Conservation (phyloP, 1,139 yeast species). For the Hyphopichia fennica region DNA sequence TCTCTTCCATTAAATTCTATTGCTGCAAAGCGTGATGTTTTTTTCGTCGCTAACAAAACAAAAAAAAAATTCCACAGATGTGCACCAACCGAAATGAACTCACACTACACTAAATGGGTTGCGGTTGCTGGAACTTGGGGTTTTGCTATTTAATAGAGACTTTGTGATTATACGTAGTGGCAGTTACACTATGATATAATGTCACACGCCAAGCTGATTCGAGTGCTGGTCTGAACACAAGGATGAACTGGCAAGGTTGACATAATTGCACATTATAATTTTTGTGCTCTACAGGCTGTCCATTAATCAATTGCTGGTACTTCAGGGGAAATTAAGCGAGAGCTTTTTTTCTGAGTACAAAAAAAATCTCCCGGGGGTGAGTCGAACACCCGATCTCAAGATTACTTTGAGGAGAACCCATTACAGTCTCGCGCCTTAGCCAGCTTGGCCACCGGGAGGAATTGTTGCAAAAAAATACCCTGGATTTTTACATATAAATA, state of each 20-base stretch:
- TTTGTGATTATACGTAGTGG: too few species aligned
- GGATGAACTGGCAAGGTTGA: too few species aligned
- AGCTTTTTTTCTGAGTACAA: too few species aligned
- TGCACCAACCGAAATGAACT: not conserved
- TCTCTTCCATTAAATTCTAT: not conserved
- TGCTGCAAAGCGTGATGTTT: slow-evolving; percentile 1
- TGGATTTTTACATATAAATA: too few species aligned
- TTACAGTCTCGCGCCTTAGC: slow-evolving; percentile 84
- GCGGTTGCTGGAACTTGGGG: not conserved
- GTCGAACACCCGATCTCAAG: slow-evolving; percentile 86
- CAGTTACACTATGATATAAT: too few species aligned
- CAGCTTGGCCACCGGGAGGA: slow-evolving; percentile 77
- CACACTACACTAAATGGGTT: not conserved
- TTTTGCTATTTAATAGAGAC: too few species aligned
- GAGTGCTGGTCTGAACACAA: too few species aligned
- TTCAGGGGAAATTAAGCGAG: too few species aligned
- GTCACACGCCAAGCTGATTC: too few species aligned
- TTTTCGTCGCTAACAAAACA: not conserved
- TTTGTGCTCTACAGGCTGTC: too few species aligned
- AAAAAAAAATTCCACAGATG: not conserved
- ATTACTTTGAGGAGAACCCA: slow-evolving; percentile 47
- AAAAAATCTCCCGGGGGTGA: slow-evolving; percentile 72
- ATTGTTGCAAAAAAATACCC: not conserved
- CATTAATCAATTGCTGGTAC: too few species aligned
- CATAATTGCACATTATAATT: too few species aligned